Evolutionary conservation across 352 stramenopile genomes (phyloP), one percentile per base, ranked within the genome.

Genomic region (Pythium scleroteichum): DNA sequence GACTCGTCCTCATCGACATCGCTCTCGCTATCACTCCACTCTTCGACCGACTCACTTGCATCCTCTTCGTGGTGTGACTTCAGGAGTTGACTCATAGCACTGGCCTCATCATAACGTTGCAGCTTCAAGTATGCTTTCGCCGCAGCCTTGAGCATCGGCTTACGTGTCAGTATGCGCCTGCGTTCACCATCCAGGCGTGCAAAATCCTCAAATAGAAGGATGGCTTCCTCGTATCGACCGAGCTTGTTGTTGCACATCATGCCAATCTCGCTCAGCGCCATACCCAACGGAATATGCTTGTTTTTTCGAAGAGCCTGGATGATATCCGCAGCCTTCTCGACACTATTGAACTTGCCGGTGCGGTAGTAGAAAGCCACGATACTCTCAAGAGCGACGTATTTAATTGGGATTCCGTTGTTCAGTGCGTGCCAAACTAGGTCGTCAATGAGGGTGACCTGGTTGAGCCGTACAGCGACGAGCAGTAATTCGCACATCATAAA

Each of bases 191-290:
- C 81, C 6, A 74, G 65, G 17, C 71, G 61, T 5, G 76, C 72
- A 52, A 92, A 92, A 64, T 90, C 83, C 60, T 92, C 83, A 52
- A 92, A 90, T 3, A 92, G 59, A 22, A 88, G 66, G 13, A 83
- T 64, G 8, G 84, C 81, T 68, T 90, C 83, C 26, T 87, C 62
- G 33, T 79, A 79, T 3, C 80, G 73, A 22, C 70, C 66, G 26
- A 92, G 68, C 3, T 77, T 79, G 2, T 78, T 54, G 48, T 90
- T 92, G 22, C 80, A 77, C 40, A 75, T 58, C 78, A 92, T 92
- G 32, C 79, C 83, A 42, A 92, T 82, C 58, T 92, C 83, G 16
- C 75, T 90, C 32, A 92, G 62, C 38, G 79, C 67, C 20, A 92
- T 86, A 12, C 83, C 83, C 1, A 92, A 62, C 41, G 76, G 78